phyloP scores from a whole-genome alignment of 345 rosid genomes.

The Hypericum perforatum region DNA sequence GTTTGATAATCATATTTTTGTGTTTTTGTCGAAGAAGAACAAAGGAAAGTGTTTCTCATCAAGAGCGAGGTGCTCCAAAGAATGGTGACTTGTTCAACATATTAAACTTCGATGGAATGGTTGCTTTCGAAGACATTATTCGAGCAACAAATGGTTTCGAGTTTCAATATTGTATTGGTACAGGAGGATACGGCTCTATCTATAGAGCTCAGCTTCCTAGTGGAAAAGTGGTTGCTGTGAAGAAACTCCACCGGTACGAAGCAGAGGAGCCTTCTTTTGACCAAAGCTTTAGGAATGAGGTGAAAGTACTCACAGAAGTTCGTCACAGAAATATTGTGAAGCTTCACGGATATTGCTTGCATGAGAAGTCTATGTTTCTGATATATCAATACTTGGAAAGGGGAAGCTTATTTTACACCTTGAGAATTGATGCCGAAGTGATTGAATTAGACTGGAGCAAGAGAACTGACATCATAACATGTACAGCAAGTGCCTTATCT shows the following conservation, averaged over 20 bases:
- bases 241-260: not conserved
- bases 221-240: not conserved
- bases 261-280: not conserved
- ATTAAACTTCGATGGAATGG: conserved; percentile 1
- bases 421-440: too few relatives aligned
- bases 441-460: too few relatives aligned
- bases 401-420: not conserved
- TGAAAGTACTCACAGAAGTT: not conserved
- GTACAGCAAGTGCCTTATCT: not conserved
- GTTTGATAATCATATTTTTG: too few relatives aligned
- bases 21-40: too few relatives aligned
- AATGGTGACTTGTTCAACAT: conserved; percentile 9
- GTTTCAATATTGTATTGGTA: not conserved
- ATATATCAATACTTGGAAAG: not conserved
- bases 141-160: not conserved
- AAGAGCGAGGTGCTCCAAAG: not conserved
- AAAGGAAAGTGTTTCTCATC: too few relatives aligned
- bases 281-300: not conserved
- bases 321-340: not conserved
- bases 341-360: not conserved
- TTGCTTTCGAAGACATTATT: not conserved
- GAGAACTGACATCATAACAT: too few relatives aligned
- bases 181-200: not conserved
- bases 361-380: not conserved
- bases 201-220: not conserved